Base-by-base conservation (phyloP, 1,139 yeast genomes). In the Blastobotrys ciferrii region DNA sequence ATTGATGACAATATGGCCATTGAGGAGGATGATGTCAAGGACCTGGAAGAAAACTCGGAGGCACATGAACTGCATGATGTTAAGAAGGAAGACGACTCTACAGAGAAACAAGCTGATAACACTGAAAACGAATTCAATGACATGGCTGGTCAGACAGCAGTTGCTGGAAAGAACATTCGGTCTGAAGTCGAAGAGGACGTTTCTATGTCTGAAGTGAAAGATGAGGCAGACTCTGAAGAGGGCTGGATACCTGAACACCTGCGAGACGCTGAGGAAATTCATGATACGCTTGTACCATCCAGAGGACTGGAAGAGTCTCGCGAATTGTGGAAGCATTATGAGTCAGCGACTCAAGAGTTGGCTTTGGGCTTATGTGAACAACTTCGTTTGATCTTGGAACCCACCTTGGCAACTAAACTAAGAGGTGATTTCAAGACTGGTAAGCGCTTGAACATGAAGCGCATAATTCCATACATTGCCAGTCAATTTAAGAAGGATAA, bases 341-440 rank as follows among this genome's bases (percentile, higher is more conserved):
- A 91, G 60, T 67, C 80, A 18, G 80, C 87, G 15, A 89, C 97
- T 0, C 87, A 84, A 53, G 98, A 91, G 56, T 72, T 94, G 42
- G 87, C 97, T 1, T 81, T 95, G 2, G 83, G 89, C 20, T 73
- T 94, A 43, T 85, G 96, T 65, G 99, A 94, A 69, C 98, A 94
- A 67, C 75, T 94, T 54, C 77, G 98, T 45, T 77, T 94, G 54
- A 92, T 94, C 62, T 73, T 94, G 59, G 98, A 92, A 63, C 99
- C 99, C 4, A 92, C 98, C 0, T 73, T 87, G 54, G 95, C 97
- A 12, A 92, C 98, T 2, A 92, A 92, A 66, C 74, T 94, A 51
- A 82, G 81, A 56, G 99, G 99, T 60, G 98, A 94, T 67, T 94
- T 88, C 70, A 89, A 91, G 69, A 91, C 98, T 1, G 99, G 99